Base-by-base conservation (phyloP, 306 rosid genomes). In the Lupinus albus region DNA sequence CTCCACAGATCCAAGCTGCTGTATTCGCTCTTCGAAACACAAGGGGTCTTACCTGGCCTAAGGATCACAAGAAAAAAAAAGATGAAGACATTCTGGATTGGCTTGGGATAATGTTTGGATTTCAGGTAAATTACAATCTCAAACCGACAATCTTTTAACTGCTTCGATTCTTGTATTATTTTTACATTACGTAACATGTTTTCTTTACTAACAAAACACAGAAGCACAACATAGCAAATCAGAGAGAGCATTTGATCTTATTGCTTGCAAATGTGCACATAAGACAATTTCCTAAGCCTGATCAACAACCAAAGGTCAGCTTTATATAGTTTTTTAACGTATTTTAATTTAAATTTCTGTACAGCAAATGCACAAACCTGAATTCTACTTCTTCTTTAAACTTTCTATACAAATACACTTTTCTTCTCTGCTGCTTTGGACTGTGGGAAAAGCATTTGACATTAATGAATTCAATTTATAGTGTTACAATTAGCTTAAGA, bases 281-380 rank as follows among this genome's bases (percentile, higher is more conserved):
- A 72, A 79, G 98, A 61, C 98, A 89, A 68, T 84, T 93, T 76
- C 98, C 96, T 5, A 89, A 88, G 81, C 92, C 97, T 65, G 98
- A 89, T 82, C 98, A 93, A 72, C 98, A 93, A 68, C 98, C 98
- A 52, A 93, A 93, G 98, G 98, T 93, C 64, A 48, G 89, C 63
- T 52, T 66, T 74, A 42, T 13, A 14, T 47, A 46, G 51, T n/a
- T n/a, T n/a, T n/a, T n/a, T n/a, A n/a, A n/a, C n/a, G n/a, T n/a
- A n/a, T n/a, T n/a, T n/a, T n/a, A n/a, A n/a, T 14, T 47, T 71
- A 53, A 66, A 61, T 48, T 51, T 64, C 32, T n/a, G 47, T 30
- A 17, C 5, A 18, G 16, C n/a, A n/a, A n/a, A n/a, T n/a, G 4
- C 51, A 14, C 6, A 28, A 28, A 20, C 30, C 32, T 71, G 73